phyloP scores from a whole-genome alignment of 2,329 filamentous ascomycete species.

The Penicillium sp. region DNA sequence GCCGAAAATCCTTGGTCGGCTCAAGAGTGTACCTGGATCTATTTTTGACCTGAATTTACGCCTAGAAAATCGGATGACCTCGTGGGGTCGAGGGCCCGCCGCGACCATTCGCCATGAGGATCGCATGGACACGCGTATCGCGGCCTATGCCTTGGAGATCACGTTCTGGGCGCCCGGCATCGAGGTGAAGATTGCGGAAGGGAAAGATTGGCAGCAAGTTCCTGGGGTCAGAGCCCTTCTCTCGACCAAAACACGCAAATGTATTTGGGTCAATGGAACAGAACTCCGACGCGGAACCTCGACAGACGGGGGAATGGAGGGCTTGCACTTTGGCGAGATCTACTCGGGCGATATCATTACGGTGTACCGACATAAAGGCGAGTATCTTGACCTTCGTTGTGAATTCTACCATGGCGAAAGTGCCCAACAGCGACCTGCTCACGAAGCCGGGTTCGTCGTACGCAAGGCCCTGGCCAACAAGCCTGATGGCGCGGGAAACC shows the following conservation, averaged over 20 bases:
- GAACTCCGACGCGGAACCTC: conserved; percentile 58
- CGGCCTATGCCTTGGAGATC: conserved; percentile 78
- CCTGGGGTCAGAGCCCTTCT: conserved; percentile 68
- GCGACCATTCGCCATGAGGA: conserved; percentile 70
- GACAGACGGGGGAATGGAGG: conserved; percentile 53
- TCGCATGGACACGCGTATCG: conserved; percentile 67
- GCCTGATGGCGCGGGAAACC: conserved; percentile 25
- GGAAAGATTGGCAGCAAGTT: conserved; percentile 56
- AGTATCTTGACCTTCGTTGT: conserved; percentile 45
- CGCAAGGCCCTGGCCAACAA: conserved; percentile 38
- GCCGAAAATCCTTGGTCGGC: conserved; percentile 57
- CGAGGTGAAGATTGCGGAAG: conserved; percentile 58
- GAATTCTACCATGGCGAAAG: conserved; percentile 51
- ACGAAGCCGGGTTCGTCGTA: conserved; percentile 42
- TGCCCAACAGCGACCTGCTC: conserved; percentile 39
- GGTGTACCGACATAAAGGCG: conserved; percentile 58
- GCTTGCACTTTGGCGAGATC: conserved; percentile 63
- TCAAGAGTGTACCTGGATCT: conserved; percentile 68
- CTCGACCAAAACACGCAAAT: conserved; percentile 73
- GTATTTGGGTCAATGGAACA: conserved; percentile 76
- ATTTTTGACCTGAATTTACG: conserved; percentile 63
- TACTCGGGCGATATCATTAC: conserved; percentile 75
- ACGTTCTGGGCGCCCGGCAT: conserved; percentile 71
- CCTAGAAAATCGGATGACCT: conserved; percentile 66
- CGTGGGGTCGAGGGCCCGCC: conserved; percentile 71